Conservation (phyloP, 495 filamentous ascomycete genomes). For the Xanthoparmelia taractica region DNA sequence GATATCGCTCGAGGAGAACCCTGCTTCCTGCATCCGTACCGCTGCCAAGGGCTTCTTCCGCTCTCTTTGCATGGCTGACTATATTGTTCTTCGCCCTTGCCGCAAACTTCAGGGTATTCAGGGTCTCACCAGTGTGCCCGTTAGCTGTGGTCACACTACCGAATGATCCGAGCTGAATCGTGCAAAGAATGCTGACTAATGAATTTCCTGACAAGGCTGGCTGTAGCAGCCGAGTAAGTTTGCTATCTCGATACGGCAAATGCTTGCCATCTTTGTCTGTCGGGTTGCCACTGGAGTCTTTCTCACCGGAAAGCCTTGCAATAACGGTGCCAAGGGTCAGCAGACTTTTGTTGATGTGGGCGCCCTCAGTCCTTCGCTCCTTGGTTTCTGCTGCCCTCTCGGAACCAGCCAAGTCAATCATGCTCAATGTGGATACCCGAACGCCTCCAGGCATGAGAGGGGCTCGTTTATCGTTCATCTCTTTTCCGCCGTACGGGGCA, state of each 20-base stretch:
- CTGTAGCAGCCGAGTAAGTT: conserved; percentile 87
- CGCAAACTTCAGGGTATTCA: conserved; percentile 96
- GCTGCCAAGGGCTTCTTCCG: conserved; percentile 74
- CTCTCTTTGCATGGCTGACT: conserved; percentile 91
- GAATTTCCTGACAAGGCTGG: conserved; percentile 90
- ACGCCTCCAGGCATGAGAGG: conserved; percentile 82
- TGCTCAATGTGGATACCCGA: conserved; percentile 83
- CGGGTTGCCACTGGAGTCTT: conserved; percentile 70
- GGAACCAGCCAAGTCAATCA: conserved; percentile 95
- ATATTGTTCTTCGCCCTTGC: conserved; percentile 96
- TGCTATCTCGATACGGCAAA: conserved; percentile 93
- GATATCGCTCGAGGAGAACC: conserved; percentile 85
- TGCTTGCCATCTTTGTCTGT: conserved; percentile 79
- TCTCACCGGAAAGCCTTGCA: conserved; percentile 71
- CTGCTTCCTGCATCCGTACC: conserved; percentile 56
- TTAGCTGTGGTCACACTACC: conserved; percentile 53
- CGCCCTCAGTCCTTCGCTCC: conserved; percentile 86
- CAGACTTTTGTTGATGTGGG: conserved; percentile 97
- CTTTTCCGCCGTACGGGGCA: conserved; percentile 44
- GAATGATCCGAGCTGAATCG: conserved; percentile 69
- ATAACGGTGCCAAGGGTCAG: conserved; percentile 95
- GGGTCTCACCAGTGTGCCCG: conserved; percentile 73
- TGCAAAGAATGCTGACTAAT: conserved; percentile 93
- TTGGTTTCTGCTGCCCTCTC: conserved; percentile 94
- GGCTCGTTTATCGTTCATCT: conserved; percentile 61